These are phyloP conservation scores for Huntiella bhutanensis DNA, from an alignment of 2,329 filamentous ascomycete species.

Conservation along the genomic window DNA sequence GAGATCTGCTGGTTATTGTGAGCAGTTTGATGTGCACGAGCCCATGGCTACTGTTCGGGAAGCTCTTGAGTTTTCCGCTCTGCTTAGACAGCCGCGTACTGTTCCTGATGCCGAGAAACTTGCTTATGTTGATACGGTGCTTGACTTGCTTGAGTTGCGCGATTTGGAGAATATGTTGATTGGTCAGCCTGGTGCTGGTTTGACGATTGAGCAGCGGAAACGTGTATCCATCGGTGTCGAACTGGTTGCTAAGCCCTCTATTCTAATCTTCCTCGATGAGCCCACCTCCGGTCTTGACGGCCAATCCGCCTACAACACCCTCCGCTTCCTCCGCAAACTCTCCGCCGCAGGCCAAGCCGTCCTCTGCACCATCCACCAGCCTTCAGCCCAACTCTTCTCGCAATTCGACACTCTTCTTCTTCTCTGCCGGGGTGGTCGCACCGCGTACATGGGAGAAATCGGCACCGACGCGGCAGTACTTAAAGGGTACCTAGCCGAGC, in stretches of 20 bases:
- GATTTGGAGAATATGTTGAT: slow-evolving; percentile 30
- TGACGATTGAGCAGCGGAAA: slow-evolving; percentile 35
- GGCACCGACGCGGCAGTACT: slow-evolving; percentile 31
- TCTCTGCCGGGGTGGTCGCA: slow-evolving; percentile 44
- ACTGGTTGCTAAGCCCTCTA: slow-evolving; percentile 44
- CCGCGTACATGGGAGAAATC: slow-evolving; percentile 49
- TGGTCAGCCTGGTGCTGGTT: slow-evolving; percentile 28
- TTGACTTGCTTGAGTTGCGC: slow-evolving; percentile 38
- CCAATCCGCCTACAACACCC: slow-evolving; percentile 45
- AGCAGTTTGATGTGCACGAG: slow-evolving; percentile 66
- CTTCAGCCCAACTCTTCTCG: slow-evolving; percentile 45
- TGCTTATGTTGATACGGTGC: slow-evolving; percentile 55
- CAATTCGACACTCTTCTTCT: slow-evolving; percentile 48
- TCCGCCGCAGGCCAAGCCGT: slow-evolving; percentile 48
- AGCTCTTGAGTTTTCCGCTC: slow-evolving; percentile 36
- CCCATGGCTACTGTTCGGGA: slow-evolving; percentile 56
- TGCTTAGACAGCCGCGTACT: slow-evolving; percentile 50
- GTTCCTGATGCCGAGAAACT: slow-evolving; percentile 41
- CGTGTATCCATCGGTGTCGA: slow-evolving; percentile 42
- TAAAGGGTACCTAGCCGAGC: slow-evolving; percentile 45
- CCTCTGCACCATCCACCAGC: slow-evolving; percentile 52
- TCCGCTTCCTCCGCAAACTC: slow-evolving; percentile 47
- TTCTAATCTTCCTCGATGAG: slow-evolving; percentile 41
- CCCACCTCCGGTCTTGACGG: slow-evolving; percentile 49
- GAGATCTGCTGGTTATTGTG: slow-evolving; percentile 60